phyloP scores from a whole-genome alignment of 2,329 filamentous ascomycete species.

The Pseudogymnoascus sp. region DNA sequence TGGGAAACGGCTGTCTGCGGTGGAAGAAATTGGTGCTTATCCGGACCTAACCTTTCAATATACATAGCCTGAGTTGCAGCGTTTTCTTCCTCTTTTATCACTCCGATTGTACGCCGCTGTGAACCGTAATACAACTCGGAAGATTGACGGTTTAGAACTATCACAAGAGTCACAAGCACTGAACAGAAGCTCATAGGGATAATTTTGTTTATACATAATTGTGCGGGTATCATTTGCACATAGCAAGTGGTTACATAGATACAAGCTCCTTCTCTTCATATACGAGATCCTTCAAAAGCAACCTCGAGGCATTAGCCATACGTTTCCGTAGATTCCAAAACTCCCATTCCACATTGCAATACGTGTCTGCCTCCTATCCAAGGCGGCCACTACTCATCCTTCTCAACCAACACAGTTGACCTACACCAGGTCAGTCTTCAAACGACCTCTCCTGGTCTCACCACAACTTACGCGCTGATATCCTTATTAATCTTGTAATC shows the following conservation, averaged over 20 bases:
- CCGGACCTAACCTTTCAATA: neutral
- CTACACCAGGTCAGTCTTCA: neutral
- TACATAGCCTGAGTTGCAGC: neutral
- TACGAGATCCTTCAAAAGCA: neutral
- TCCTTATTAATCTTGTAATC: constrained; percentile 18
- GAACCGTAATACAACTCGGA: neutral
- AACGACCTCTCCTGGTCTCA: neutral
- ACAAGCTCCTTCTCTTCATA: neutral
- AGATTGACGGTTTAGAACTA: neutral
- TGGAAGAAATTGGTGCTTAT: neutral
- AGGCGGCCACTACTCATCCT: neutral
- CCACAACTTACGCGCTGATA: constrained; percentile 19
- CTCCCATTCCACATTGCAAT: neutral
- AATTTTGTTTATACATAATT: neutral
- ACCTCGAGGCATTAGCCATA: neutral
- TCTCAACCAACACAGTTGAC: neutral
- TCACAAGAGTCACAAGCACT: neutral
- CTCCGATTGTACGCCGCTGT: neutral
- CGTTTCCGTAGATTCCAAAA: neutral
- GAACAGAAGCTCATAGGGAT: neutral
- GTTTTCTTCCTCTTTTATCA: neutral
- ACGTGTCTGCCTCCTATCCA: neutral
- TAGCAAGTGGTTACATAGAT: constrained; percentile 1
- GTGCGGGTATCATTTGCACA: constrained; percentile 4
- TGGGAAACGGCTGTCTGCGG: neutral